Evolutionary conservation across 2,329 filamentous ascomycete species (phyloP), one percentile per base, ranked within the genome.

Genomic region (Cladosporium sp.): DNA sequence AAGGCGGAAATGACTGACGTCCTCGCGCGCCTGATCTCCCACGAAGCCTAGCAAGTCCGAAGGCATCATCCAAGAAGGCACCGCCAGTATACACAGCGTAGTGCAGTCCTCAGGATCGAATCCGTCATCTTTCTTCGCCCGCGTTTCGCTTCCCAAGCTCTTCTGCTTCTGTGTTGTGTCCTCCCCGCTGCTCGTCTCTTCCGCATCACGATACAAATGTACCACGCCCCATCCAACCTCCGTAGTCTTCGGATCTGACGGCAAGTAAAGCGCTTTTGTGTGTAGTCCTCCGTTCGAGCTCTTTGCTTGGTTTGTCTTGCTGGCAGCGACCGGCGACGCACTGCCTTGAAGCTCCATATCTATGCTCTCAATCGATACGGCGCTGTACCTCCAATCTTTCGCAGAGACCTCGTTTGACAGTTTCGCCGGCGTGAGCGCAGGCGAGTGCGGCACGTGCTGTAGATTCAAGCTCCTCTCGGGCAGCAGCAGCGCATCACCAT

Each of bases 1-100:
- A 87, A 99, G 92, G 62, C 95, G 85, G 75, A 97, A 97, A 80
- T 99, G 95, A 72, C 90, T 95, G 66, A 99, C 92, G 67, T 93
- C 86, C 65, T 91, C 87, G 76, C 91, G 87, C 76, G 94, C 97
- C 74, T 88, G 88, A 76, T 97, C 91, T 3, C 95, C 95, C 6
- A 98, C 87, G 72, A 96, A 98, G 0, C 92, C 93, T 69, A 98
- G 80, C 66, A 99, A 92, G 74, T 98, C 94, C 7, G 91, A 90
- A 0, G 93, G 91, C 8, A 92, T 92, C 81, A 98, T 90, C 77
- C 97, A 98, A 32, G 91, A 95, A 7, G 95, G 95, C 16, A 99
- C 94, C 5, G 94, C 93, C 30, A 97, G 88, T 69, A 99, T 94
- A 77, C 95, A 98, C 18, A 99, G 79, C 0, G 92, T 96, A 2